Conservation (phyloP, 345 rosid genomes). For the Populus alba region DNA sequence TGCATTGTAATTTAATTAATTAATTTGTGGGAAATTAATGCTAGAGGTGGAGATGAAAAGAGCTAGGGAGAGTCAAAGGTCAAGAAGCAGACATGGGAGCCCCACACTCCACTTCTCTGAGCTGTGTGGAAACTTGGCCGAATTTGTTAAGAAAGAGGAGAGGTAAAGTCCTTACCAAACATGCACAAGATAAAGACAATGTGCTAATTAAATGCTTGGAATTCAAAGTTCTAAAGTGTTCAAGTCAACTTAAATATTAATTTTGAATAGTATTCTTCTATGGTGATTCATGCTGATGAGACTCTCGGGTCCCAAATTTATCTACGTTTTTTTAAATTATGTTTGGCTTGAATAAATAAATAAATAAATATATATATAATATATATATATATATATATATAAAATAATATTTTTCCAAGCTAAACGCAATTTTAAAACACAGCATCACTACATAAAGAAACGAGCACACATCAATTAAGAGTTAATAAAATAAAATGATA, state of each 20-base stretch:
- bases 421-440: too few species aligned
- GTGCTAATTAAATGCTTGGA: neutral
- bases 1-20: neutral
- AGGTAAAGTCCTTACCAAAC: neutral
- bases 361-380: too few species aligned
- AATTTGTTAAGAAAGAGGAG: neutral
- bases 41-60: neutral
- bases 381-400: too few species aligned
- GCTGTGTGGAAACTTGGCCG: neutral
- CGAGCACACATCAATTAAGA: too few species aligned
- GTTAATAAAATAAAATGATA: too few species aligned
- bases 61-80: neutral
- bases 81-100: slow-evolving; percentile 2
- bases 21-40: neutral
- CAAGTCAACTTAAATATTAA: neutral
- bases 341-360: too few species aligned
- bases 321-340: too few species aligned
- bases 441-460: too few species aligned
- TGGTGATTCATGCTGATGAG: too few species aligned
- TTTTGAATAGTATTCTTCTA: too few species aligned
- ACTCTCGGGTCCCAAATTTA: too few species aligned
- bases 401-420: too few species aligned
- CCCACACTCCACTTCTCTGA: neutral
- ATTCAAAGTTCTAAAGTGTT: neutral
- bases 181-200: neutral